Evolutionary conservation across 805 yeast species (phyloP).

Genomic region (Suhomyces emberorum): DNA sequence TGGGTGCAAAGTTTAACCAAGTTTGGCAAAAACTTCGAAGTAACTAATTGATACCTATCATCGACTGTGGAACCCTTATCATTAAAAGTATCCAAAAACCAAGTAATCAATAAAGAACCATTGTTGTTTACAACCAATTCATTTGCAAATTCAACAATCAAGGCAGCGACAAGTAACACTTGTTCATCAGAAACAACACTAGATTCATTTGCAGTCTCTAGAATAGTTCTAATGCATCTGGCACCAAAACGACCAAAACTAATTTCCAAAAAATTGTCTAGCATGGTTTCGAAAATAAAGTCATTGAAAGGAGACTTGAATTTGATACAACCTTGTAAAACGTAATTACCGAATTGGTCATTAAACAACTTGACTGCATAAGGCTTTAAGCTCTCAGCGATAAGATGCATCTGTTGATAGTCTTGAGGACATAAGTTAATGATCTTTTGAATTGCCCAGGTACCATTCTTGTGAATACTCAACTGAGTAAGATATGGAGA

Average conservation of each 20-base stretch:
- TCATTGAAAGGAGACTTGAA: conserved; percentile 88
- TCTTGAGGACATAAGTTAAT: conserved; percentile 61
- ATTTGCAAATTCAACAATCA: conserved; percentile 74
- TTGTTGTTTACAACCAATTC: conserved; percentile 79
- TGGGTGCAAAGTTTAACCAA: conserved; percentile 68
- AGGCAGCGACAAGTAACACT: conserved; percentile 66
- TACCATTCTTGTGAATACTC: conserved; percentile 96
- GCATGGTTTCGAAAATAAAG: conserved; percentile 80
- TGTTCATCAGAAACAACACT: conserved; percentile 52
- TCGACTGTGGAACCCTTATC: conserved; percentile 30
- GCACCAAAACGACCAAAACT: conserved; percentile 93
- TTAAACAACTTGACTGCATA: conserved; percentile 82
- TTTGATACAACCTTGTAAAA: conserved; percentile 87
- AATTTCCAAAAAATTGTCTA: conserved; percentile 74
- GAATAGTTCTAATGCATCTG: conserved; percentile 87
- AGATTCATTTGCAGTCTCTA: conserved; percentile 68
- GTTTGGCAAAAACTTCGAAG: conserved; percentile 58
- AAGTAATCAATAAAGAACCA: conserved; percentile 85
- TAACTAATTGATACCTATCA: conserved; percentile 62
- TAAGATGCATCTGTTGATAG: conserved; percentile 49
- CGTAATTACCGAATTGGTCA: conserved; percentile 97
- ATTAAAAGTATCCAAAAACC: conserved; percentile 81
- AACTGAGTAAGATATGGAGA: conserved; percentile 82
- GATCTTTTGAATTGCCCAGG: conserved; percentile 98
- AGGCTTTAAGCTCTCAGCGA: conserved; percentile 69